A percentile compares a stretch with the other conserved stretches of the same genome.
Evolutionary conservation across 768 basidiomycete species (phyloP).

Genomic region (Roridomyces roridus): DNA sequence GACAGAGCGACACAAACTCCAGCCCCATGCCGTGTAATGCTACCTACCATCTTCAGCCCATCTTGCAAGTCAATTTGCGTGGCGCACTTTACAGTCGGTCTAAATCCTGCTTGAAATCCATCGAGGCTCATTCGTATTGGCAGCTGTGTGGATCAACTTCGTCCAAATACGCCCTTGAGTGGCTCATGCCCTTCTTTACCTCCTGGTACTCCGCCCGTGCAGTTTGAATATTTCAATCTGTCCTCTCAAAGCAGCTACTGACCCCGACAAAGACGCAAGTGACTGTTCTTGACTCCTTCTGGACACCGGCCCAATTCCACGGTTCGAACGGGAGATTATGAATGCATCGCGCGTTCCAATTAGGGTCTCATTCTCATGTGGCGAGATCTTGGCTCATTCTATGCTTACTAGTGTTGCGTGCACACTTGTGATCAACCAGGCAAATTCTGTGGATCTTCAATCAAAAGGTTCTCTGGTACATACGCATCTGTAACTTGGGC

Average conservation of each 20-base stretch:
- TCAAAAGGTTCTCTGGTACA: no score
- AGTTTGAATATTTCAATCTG: slow-evolving; percentile 56
- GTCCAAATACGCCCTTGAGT: slow-evolving; percentile 61
- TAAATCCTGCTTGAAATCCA: not conserved
- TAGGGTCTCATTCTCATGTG: no score
- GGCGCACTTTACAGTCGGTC: slow-evolving; percentile 52
- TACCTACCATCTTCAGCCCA: no score
- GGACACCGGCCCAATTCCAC: slow-evolving; percentile 57
- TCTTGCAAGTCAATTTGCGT: slow-evolving; percentile 54
- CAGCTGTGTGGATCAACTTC: slow-evolving; percentile 56
- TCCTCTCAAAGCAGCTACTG: slow-evolving; percentile 57
- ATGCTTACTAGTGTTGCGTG: no score
- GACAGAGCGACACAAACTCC: no score
- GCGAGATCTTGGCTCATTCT: no score
- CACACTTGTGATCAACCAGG: no score
- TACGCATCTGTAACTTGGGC: no score
- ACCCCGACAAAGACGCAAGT: slow-evolving; percentile 48
- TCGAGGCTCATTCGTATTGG: slow-evolving; percentile 4
- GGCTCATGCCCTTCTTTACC: slow-evolving; percentile 55
- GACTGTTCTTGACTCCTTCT: slow-evolving; percentile 54
- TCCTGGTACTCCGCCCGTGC: slow-evolving; percentile 45
- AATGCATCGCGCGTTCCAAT: slow-evolving; percentile 27
- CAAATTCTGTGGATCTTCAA: no score
- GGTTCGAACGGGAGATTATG: slow-evolving; percentile 52
- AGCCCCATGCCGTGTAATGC: no score